phyloP scores from a whole-genome alignment of 495 filamentous ascomycete species.

The Penicillium soppii region DNA sequence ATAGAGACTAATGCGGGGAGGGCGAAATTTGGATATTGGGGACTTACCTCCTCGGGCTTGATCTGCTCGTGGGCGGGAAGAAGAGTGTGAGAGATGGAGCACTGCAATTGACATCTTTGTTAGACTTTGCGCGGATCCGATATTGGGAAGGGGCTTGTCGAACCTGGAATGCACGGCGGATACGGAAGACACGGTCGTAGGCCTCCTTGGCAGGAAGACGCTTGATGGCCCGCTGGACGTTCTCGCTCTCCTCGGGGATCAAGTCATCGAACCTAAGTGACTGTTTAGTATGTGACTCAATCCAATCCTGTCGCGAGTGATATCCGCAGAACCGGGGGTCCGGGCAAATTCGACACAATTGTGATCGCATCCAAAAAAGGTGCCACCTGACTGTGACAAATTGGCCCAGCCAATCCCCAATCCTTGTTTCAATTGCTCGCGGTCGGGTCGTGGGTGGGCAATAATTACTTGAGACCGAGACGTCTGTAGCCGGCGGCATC shows the following conservation, averaged over 20 bases:
- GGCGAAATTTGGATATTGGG: conserved; percentile 15
- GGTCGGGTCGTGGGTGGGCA: conserved; percentile 13
- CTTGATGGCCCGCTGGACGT: conserved; percentile 81
- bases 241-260: conserved; percentile 85
- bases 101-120: conserved; percentile 46
- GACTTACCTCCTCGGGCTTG: conserved; percentile 66
- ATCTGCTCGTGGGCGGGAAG: conserved; percentile 82
- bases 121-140: conserved; percentile 17
- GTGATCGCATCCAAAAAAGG: conserved; percentile 3
- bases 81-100: conserved; percentile 80
- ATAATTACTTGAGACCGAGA: conserved; percentile 79
- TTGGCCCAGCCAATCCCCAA: background rate
- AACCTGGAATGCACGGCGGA: conserved; percentile 93
- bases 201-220: conserved; percentile 85
- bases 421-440: conserved; percentile 11
- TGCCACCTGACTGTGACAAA: background rate
- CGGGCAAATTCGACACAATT: conserved; percentile 15
- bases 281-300: conserved; percentile 13
- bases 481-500: conserved; percentile 88
- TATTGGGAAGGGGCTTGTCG: conserved; percentile 14
- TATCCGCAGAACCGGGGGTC: conserved; percentile 22
- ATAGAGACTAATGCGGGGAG: conserved; percentile 27
- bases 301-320: conserved; percentile 7
- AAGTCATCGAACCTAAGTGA: conserved; percentile 80
- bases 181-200: conserved; percentile 96